Evolutionary conservation across 2,329 filamentous ascomycete genomes (phyloP).

Genomic region (Cladosporium cucumerinum): DNA sequence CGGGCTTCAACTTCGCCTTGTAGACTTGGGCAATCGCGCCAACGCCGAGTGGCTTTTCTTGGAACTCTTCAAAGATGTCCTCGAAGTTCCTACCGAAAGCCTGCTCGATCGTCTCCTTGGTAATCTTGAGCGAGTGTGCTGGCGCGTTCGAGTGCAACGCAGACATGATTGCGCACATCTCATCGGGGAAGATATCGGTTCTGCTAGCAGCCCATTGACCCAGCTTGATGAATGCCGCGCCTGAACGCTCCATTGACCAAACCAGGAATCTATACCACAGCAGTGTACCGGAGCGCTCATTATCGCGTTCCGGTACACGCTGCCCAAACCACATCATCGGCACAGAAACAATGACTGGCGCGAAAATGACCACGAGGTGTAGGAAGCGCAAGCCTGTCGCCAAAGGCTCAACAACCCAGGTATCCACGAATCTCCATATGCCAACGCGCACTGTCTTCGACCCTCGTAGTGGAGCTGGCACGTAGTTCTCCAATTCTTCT

Average conservation of each 20-base stretch:
- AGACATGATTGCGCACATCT: slow-evolving; percentile 92
- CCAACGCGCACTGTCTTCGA: slow-evolving; percentile 57
- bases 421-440: slow-evolving; percentile 65
- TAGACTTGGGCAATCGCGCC: slow-evolving; percentile 98
- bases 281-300: slow-evolving; percentile 75
- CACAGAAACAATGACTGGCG: slow-evolving; percentile 78
- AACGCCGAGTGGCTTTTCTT: slow-evolving; percentile 83
- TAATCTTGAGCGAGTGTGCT: slow-evolving; percentile 78
- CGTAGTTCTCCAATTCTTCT: slow-evolving; percentile 68
- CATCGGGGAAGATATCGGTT: slow-evolving; percentile 89
- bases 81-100: slow-evolving; percentile 82
- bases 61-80: slow-evolving; percentile 94
- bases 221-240: slow-evolving; percentile 96
- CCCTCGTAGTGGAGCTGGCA: slow-evolving; percentile 60
- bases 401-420: slow-evolving; percentile 75
- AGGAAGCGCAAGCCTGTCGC: slow-evolving; percentile 85
- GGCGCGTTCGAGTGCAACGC: slow-evolving; percentile 92
- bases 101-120: slow-evolving; percentile 72
- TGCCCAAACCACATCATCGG: slow-evolving; percentile 77
- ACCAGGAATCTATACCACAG: slow-evolving; percentile 96
- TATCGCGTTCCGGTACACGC: slow-evolving; percentile 60
- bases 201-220: slow-evolving; percentile 98
- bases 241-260: slow-evolving; percentile 83
- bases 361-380: slow-evolving; percentile 81
- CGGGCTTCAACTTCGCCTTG: slow-evolving; percentile 83